Evolutionary conservation across 2,329 filamentous ascomycete species (phyloP).

Genomic region (Epichloe scottii): DNA sequence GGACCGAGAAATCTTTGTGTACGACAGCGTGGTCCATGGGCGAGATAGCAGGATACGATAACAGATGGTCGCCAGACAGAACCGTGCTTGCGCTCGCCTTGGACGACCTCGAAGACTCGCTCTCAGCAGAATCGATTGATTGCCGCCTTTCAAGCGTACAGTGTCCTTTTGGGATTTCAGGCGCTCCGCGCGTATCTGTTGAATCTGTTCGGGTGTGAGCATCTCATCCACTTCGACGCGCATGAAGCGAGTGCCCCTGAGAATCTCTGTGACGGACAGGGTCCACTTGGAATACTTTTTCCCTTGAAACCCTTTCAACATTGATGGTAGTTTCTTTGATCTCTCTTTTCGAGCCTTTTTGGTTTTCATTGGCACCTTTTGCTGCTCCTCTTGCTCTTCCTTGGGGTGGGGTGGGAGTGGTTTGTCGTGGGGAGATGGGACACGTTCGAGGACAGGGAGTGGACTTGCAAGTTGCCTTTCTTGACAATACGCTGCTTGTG

Average conservation of each 20-base stretch:
- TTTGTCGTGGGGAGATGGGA: background rate
- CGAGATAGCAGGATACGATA: background rate
- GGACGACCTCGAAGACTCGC: background rate
- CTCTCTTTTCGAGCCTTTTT: background rate
- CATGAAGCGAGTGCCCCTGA: conserved; percentile 41
- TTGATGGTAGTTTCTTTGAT: background rate
- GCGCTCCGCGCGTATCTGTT: background rate
- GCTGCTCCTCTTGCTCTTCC: background rate
- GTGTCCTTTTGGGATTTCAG: background rate
- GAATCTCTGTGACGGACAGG: conserved; percentile 41
- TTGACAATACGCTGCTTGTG: background rate
- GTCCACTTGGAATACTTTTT: conserved; percentile 32
- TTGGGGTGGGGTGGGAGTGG: conserved; percentile 12
- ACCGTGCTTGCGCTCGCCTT: background rate
- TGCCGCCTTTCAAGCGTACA: background rate
- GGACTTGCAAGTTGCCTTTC: background rate
- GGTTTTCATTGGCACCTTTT: background rate
- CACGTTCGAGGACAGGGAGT: background rate
- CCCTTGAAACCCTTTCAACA: background rate
- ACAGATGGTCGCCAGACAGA: background rate
- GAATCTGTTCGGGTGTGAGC: conserved; percentile 9
- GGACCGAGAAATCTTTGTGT: conserved; percentile 1
- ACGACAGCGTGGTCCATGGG: conserved; percentile 3
- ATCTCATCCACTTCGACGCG: conserved; percentile 47
- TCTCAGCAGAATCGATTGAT: conserved; percentile 1